Evolutionary conservation across 2,329 filamentous ascomycete species (phyloP).

Genomic region (Zalaria sp.): DNA sequence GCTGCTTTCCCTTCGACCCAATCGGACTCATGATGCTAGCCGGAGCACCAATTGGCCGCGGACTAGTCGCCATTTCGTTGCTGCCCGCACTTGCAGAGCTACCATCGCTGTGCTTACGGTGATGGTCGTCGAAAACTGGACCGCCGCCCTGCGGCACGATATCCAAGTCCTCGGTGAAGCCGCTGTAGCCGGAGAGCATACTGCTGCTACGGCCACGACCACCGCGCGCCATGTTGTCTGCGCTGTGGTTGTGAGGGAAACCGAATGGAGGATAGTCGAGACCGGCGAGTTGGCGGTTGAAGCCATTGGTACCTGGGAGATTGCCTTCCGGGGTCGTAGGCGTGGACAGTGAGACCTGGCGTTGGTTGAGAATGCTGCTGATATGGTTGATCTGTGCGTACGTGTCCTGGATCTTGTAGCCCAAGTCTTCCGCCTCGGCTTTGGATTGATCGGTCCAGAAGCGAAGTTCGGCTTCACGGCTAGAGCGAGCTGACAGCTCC

Average conservation of each 20-base stretch:
- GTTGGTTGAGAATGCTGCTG: slow-evolving; percentile 12
- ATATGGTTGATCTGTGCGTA: slow-evolving; percentile 22
- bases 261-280: slow-evolving; percentile 9
- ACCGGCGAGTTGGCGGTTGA: slow-evolving; percentile 9
- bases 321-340: slow-evolving; percentile 43
- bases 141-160: slow-evolving; percentile 4
- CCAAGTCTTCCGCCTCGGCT: slow-evolving; percentile 20
- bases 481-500: slow-evolving; percentile 16
- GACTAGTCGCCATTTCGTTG: not conserved
- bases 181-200: slow-evolving; percentile 37
- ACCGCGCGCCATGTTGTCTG: slow-evolving; percentile 4
- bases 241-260: slow-evolving; percentile 1
- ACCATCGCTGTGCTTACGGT: slow-evolving; percentile 6
- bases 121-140: not conserved
- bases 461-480: slow-evolving; percentile 23
- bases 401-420: slow-evolving; percentile 24
- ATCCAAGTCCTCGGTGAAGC: slow-evolving; percentile 25
- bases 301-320: slow-evolving; percentile 35
- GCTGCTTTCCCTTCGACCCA: not conserved
- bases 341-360: slow-evolving; percentile 11
- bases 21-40: not conserved
- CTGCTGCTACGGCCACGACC: slow-evolving; percentile 35
- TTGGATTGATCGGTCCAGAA: slow-evolving; percentile 24
- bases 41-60: not conserved
- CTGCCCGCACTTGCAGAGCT: not conserved